A percentile compares a stretch with the other conserved stretches of the same genome.
phyloP scores from a whole-genome alignment of 352 stramenopile genomes.

The Globisporangium cylindrosporum region DNA sequence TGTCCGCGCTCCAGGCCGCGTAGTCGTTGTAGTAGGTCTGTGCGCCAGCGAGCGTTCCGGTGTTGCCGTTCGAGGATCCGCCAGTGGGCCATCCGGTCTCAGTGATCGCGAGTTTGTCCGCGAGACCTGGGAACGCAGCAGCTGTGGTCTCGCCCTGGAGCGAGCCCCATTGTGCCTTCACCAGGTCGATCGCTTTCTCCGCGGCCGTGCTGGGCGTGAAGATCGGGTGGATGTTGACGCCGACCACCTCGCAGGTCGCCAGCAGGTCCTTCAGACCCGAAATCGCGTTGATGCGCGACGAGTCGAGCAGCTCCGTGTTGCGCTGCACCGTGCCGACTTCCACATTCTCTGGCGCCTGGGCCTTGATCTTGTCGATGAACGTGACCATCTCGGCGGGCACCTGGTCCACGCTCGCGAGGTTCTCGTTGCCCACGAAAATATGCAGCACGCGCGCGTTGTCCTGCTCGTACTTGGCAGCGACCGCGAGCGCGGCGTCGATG shows the following conservation, averaged over 20 bases:
- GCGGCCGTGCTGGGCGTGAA: constrained; percentile 40
- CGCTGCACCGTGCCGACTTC: constrained; percentile 44
- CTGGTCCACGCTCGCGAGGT: constrained; percentile 30
- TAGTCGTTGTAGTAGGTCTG: constrained; percentile 43
- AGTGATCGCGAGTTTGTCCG: constrained; percentile 47
- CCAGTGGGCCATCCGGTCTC: constrained; percentile 63
- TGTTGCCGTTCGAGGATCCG: constrained; percentile 42
- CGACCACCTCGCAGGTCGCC: constrained; percentile 48
- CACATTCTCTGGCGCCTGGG: constrained; percentile 23
- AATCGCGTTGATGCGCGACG: constrained; percentile 30
- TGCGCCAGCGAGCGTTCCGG: constrained; percentile 30
- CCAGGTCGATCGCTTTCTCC: constrained; percentile 38
- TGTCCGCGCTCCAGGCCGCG: constrained; percentile 26
- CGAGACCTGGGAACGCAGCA: constrained; percentile 39
- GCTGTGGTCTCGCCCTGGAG: constrained; percentile 33
- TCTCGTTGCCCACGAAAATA: constrained; percentile 67
- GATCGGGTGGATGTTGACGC: constrained; percentile 72
- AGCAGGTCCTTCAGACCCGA: constrained; percentile 43
- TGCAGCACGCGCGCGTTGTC: constrained; percentile 33
- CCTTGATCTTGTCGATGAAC: constrained; percentile 41
- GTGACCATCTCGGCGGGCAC: constrained; percentile 39
- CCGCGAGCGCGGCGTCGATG: constrained; percentile 32
- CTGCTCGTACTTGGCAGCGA: constrained; percentile 27
- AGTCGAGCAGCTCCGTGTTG: constrained; percentile 50
- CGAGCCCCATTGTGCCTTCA: constrained; percentile 41